Conservation (phyloP, 805 yeast genomes). For the Kazachstania psychrophila region DNA sequence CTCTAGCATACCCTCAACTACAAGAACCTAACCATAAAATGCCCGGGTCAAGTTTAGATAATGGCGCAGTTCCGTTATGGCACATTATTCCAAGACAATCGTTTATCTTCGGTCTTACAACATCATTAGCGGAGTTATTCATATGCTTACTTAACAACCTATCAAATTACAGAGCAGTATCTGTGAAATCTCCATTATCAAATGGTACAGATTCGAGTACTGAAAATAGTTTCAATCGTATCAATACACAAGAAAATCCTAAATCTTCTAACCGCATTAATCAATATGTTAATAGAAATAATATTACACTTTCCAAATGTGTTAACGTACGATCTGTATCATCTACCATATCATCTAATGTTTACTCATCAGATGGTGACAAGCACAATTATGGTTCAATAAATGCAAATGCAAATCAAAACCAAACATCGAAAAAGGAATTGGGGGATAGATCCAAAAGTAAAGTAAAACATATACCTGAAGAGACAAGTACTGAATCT, state of each 20-base stretch:
- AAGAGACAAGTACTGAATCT: conserved; percentile 4
- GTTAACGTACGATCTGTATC: conserved; percentile 30
- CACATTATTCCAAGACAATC: conserved; percentile 35
- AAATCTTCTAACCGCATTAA: too few relatives aligned
- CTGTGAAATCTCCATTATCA: background rate
- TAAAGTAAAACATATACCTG: background rate
- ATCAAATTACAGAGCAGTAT: conserved; percentile 21
- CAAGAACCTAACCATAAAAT: conserved; percentile 16
- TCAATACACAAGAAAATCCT: background rate
- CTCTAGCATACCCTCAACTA: conserved; percentile 35
- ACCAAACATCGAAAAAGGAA: background rate
- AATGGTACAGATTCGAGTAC: background rate
- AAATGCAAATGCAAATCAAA: background rate
- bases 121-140: conserved; percentile 30
- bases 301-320: conserved; percentile 32
- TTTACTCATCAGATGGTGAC: conserved; percentile 16
- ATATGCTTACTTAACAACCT: conserved; percentile 21
- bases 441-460: background rate
- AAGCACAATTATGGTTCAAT: background rate
- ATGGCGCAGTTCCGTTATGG: conserved; percentile 20
- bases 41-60: background rate
- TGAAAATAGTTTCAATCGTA: background rate
- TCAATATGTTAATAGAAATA: conserved; percentile 19
- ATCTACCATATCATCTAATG: conserved; percentile 27
- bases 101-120: conserved; percentile 32